Evolutionary conservation across 257 asterid species (phyloP).

Genomic region (Nicotiana obtusifolia): DNA sequence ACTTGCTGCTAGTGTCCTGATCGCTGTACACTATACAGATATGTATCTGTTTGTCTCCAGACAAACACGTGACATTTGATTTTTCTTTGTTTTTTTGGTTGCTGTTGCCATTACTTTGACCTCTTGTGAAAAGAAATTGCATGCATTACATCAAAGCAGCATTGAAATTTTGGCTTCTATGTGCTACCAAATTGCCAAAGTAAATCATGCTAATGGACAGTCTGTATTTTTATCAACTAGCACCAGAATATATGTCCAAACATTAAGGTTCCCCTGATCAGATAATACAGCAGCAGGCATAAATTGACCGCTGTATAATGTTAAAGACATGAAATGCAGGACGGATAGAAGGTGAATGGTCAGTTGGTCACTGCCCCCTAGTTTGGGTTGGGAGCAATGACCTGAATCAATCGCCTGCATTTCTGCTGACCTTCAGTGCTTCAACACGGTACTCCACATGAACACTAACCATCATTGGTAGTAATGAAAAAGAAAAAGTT

Average conservation of each 20-base stretch:
- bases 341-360: neutral
- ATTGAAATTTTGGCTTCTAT: neutral
- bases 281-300: neutral
- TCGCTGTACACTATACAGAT: no score
- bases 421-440: neutral
- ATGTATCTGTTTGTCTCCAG: no score
- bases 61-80: no score
- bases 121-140: neutral
- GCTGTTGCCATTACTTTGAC: neutral
- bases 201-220: neutral
- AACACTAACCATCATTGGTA: no score
- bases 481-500: no score
- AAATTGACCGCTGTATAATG: neutral
- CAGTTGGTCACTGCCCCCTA: neutral
- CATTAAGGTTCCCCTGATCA: neutral
- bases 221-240: neutral
- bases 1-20: no score
- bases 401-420: neutral
- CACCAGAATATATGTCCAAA: neutral
- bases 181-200: neutral
- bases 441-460: neutral
- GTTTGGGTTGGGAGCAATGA: no score
- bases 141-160: no score
- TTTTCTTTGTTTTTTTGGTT: no score
- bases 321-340: neutral